Percentiles rank a stretch among this genome's conserved stretches.
phyloP scores from a whole-genome alignment of 306 rosid genomes.

The Mimosa pudica region DNA sequence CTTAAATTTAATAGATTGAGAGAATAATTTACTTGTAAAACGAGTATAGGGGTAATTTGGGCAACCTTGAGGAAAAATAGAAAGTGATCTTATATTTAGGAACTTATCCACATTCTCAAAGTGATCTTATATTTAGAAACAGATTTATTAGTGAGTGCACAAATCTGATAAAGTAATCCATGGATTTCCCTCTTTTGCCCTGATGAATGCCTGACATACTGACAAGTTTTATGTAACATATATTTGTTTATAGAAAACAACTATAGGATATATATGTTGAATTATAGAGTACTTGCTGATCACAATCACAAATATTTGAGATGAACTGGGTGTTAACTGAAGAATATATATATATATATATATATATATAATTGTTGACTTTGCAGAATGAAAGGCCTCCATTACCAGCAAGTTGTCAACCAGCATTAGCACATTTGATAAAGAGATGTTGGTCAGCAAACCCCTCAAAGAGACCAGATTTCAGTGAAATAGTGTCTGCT shows the following conservation, averaged over 20 bases:
- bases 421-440: constrained; percentile 86
- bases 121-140: no score
- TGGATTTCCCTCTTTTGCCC: background rate
- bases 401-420: constrained; percentile 91
- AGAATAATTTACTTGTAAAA: no score
- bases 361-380: background rate
- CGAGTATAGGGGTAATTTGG: no score
- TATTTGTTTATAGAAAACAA: background rate
- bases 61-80: no score
- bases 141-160: constrained; percentile 9
- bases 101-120: no score
- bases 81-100: no score
- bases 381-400: constrained; percentile 98
- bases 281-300: background rate
- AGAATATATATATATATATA: background rate
- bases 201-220: background rate
- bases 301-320: background rate
- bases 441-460: constrained; percentile 93
- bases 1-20: no score
- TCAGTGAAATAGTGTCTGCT: constrained; percentile 75
- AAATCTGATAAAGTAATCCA: constrained; percentile 22
- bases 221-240: background rate
- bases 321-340: background rate
- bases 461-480: constrained; percentile 95
- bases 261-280: background rate